These are phyloP conservation scores for Colletotrichum sp. DNA, from an alignment of 2,329 filamentous ascomycete genomes.

Conservation along the genomic window DNA sequence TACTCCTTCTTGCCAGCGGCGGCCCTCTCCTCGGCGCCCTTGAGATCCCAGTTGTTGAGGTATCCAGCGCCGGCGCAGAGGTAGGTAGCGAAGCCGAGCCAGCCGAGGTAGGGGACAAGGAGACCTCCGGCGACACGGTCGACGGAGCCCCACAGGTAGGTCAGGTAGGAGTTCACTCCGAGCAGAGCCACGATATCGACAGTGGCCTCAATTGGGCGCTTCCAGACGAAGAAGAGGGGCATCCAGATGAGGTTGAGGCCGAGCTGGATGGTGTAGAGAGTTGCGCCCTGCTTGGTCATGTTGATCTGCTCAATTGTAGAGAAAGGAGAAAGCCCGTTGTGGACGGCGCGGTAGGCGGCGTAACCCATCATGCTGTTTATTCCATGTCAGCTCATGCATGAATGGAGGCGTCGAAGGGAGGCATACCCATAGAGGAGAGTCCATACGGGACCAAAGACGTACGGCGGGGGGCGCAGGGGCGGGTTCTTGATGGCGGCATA, in stretches of 20 bases:
- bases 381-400: background rate
- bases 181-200: constrained; percentile 76
- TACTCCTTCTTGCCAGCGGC: constrained; percentile 23
- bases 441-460: constrained; percentile 70
- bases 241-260: constrained; percentile 88
- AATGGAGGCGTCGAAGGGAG: background rate
- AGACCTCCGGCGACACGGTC: constrained; percentile 76
- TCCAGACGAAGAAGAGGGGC: constrained; percentile 87
- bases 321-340: constrained; percentile 62
- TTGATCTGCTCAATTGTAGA: constrained; percentile 57
- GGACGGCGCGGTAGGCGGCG: constrained; percentile 79
- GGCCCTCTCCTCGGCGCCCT: constrained; percentile 21
- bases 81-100: constrained; percentile 89
- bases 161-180: constrained; percentile 74
- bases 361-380: constrained; percentile 78
- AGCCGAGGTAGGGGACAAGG: constrained; percentile 82
- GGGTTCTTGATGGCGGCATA: constrained; percentile 74
- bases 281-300: constrained; percentile 71
- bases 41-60: constrained; percentile 71
- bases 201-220: constrained; percentile 75
- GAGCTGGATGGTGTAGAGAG: constrained; percentile 85
- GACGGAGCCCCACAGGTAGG: constrained; percentile 76
- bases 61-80: constrained; percentile 73
- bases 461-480: constrained; percentile 63
- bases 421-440: constrained; percentile 64